Percentiles rank a stretch among this genome's conserved stretches.
phyloP scores from a whole-genome alignment of 768 basidiomycete species.

The Hortiboletus campestris region DNA sequence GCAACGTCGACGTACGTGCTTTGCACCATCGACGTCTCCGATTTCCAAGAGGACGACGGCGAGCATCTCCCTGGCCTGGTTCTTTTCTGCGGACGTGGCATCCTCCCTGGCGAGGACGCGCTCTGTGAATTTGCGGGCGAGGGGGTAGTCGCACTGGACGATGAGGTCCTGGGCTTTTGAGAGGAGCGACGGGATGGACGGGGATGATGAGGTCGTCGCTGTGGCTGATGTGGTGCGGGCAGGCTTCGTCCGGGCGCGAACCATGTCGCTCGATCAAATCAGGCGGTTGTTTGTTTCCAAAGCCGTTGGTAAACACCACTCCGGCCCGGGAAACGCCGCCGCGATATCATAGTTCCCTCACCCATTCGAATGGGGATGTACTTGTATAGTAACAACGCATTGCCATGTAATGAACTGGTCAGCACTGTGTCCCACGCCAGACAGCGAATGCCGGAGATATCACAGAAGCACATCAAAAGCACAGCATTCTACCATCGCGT shows the following conservation, averaged over 20 bases:
- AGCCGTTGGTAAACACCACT: slow-evolving; percentile 11
- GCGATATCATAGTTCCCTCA: too few relatives aligned
- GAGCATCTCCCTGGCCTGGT: slow-evolving; percentile 74
- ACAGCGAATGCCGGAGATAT: too few relatives aligned
- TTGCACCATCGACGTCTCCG: slow-evolving; percentile 73
- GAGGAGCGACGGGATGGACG: slow-evolving; percentile 54
- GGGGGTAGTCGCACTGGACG: slow-evolving; percentile 80
- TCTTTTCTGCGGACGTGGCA: slow-evolving; percentile 43
- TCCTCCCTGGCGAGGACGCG: slow-evolving; percentile 64
- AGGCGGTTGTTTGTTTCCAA: slow-evolving; percentile 20
- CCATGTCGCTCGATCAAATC: slow-evolving; percentile 40
- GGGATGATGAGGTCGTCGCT: slow-evolving; percentile 26
- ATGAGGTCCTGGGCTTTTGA: slow-evolving; percentile 81
- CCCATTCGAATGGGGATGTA: too few relatives aligned
- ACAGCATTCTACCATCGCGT: too few relatives aligned
- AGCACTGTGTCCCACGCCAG: too few relatives aligned
- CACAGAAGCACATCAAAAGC: too few relatives aligned
- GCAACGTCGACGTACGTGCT: slow-evolving; percentile 46
- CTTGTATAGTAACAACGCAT: too few relatives aligned
- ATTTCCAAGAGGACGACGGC: slow-evolving; percentile 77
- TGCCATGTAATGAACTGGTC: too few relatives aligned
- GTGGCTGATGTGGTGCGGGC: slow-evolving; percentile 17
- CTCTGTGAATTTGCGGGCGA: slow-evolving; percentile 69
- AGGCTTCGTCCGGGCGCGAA: slow-evolving; percentile 50
- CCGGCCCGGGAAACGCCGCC: neutral